These are phyloP conservation scores for Ogataea sp. DNA, from an alignment of 805 yeast genomes.

Conservation along the genomic window DNA sequence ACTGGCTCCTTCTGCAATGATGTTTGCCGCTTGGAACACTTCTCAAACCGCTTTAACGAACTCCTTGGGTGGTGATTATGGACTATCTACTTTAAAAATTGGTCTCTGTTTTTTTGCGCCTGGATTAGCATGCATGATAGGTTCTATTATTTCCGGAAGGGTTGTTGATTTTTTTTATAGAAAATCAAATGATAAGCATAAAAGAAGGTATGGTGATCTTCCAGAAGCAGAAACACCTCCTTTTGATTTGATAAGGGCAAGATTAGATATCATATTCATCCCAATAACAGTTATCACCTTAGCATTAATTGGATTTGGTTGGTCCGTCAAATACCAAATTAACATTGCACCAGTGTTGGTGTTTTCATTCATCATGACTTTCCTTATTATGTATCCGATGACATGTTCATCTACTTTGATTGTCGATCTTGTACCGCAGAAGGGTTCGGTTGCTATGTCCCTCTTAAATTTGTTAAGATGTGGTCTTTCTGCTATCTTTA, in stretches of 20 bases:
- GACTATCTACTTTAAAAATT: constrained; percentile 43
- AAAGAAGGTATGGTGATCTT: constrained; percentile 9
- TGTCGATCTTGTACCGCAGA: constrained; percentile 68
- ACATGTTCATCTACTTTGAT: constrained; percentile 56
- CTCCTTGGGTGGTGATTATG: constrained; percentile 39
- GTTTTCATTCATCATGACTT: constrained; percentile 47
- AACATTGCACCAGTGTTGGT: constrained; percentile 50
- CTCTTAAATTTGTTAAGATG: constrained; percentile 69
- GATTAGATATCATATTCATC: constrained; percentile 38
- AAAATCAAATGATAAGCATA: constrained; percentile 23
- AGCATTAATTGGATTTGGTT: constrained; percentile 52
- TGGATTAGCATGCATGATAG: constrained; percentile 57
- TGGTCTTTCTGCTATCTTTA: constrained; percentile 58
- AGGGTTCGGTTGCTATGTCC: constrained; percentile 68
- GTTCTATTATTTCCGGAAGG: constrained; percentile 53
- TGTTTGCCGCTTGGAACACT: constrained; percentile 65
- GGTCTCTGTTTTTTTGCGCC: constrained; percentile 72
- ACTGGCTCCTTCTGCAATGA: constrained; percentile 51
- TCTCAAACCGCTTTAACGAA: constrained; percentile 59
- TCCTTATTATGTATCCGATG: constrained; percentile 49
- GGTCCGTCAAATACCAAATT: constrained; percentile 51
- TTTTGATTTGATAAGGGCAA: constrained; percentile 47
- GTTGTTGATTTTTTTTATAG: constrained; percentile 45
- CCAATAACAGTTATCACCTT: constrained; percentile 32
- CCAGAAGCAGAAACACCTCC: constrained; percentile 19